These are phyloP conservation scores for Dothideomycetes sp. DNA, from an alignment of 2,329 filamentous ascomycete genomes.

Conservation along the genomic window DNA sequence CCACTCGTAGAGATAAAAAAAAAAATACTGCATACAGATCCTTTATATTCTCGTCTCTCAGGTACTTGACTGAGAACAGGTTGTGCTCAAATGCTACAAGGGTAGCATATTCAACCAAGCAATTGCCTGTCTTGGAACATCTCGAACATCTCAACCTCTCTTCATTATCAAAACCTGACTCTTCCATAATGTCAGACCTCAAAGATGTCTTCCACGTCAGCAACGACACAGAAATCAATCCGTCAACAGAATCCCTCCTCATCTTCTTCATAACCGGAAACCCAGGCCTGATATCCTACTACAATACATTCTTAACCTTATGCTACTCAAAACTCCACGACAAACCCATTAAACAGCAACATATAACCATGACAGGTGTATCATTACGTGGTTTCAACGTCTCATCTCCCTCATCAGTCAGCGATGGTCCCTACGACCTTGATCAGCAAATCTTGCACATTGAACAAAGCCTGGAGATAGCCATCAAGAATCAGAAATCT, in stretches of 20 bases:
- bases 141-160: no score
- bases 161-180: no score
- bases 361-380: slow-evolving; percentile 6
- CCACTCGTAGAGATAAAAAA: no score
- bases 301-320: slow-evolving; percentile 54
- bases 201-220: not conserved
- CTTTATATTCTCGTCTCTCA: no score
- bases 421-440: slow-evolving; percentile 31
- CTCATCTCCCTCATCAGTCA: slow-evolving; percentile 8
- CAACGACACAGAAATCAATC: not conserved
- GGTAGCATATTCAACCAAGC: no score
- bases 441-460: slow-evolving; percentile 43
- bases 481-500: slow-evolving; percentile 18
- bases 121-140: no score
- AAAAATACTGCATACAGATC: no score
- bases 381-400: slow-evolving; percentile 36
- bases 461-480: slow-evolving; percentile 33
- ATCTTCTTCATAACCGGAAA: slow-evolving; percentile 70
- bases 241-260: slow-evolving; percentile 33
- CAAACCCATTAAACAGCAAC: not conserved
- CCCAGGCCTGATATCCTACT: slow-evolving; percentile 66
- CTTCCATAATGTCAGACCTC: no score
- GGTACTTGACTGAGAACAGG: no score
- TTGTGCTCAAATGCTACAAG: no score
- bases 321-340: slow-evolving; percentile 43